Evolutionary conservation across 1,284 basidiomycete species (phyloP).

Genomic region (Irpex sp.): DNA sequence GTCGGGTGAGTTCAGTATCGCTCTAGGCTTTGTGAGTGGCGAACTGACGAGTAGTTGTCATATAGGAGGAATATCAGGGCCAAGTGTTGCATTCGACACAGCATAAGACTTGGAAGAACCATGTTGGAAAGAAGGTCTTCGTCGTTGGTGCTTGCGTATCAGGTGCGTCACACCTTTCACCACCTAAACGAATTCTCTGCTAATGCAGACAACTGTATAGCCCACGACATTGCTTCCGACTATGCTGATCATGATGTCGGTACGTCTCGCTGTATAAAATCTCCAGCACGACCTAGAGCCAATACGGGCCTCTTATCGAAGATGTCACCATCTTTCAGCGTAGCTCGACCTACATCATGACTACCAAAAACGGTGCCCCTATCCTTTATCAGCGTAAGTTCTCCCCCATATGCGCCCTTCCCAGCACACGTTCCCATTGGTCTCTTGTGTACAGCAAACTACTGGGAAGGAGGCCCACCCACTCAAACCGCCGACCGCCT

Average conservation of each 20-base stretch:
- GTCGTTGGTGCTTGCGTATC: conserved; percentile 49
- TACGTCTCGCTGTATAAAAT: conserved; percentile 14
- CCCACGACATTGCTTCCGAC: conserved; percentile 42
- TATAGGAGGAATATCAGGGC: conserved; percentile 41
- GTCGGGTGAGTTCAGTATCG: conserved; percentile 21
- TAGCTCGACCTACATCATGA: conserved; percentile 60
- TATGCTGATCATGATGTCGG: conserved; percentile 43
- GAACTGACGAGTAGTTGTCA: background rate
- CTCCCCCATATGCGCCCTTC: background rate
- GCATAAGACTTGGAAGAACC: conserved; percentile 35
- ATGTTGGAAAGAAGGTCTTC: conserved; percentile 43
- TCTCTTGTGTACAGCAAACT: conserved; percentile 35
- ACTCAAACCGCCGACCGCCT: conserved; percentile 49
- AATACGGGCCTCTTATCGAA: conserved; percentile 14
- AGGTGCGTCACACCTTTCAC: conserved; percentile 25
- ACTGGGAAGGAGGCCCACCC: conserved; percentile 44
- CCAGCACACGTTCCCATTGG: background rate
- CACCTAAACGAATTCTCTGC: background rate
- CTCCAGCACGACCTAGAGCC: background rate
- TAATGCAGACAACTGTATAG: conserved; percentile 13
- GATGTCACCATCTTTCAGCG: conserved; percentile 65
- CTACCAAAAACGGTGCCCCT: conserved; percentile 39
- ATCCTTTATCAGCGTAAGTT: conserved; percentile 32
- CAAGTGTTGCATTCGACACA: conserved; percentile 39
- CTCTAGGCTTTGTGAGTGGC: too few relatives aligned